Evolutionary conservation across 768 basidiomycete species (phyloP).

Genomic region (Tricholoma hemisulphureum): DNA sequence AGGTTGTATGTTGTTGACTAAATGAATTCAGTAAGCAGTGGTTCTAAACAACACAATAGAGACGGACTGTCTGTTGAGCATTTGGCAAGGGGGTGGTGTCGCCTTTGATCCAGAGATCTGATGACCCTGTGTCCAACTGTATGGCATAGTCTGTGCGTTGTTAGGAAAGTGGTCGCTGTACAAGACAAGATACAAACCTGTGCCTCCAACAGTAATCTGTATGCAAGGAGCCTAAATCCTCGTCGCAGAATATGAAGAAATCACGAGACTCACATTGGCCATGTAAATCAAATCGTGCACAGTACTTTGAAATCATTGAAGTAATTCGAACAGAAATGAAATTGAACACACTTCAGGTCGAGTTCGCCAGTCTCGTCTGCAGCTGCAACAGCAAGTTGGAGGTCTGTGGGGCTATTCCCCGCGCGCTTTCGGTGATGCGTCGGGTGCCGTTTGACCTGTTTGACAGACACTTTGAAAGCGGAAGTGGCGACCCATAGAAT

Average conservation of each 20-base stretch:
- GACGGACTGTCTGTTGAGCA: slow-evolving; percentile 46
- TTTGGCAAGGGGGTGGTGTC: slow-evolving; percentile 47
- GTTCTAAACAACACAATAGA: not conserved
- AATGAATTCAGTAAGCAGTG: slow-evolving; percentile 1
- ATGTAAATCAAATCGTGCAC: slow-evolving; percentile 78
- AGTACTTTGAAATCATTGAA: slow-evolving; percentile 43
- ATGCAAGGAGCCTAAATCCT: slow-evolving; percentile 4
- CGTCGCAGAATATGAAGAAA: slow-evolving; percentile 5
- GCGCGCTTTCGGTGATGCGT: slow-evolving; percentile 37
- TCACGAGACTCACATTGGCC: slow-evolving; percentile 54
- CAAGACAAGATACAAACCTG: slow-evolving; percentile 34
- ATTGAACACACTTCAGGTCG: slow-evolving; percentile 42
- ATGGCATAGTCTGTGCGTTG: slow-evolving; percentile 56
- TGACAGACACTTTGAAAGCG: slow-evolving; percentile 48
- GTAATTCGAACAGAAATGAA: not conserved
- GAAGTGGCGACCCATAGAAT: slow-evolving; percentile 39
- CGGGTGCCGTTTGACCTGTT: slow-evolving; percentile 38
- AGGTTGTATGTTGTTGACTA: slow-evolving; percentile 56
- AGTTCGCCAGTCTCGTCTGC: slow-evolving; percentile 34
- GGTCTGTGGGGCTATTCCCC: slow-evolving; percentile 23
- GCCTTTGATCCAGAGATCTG: slow-evolving; percentile 73
- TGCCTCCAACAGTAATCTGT: slow-evolving; percentile 67
- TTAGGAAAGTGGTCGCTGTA: slow-evolving; percentile 6
- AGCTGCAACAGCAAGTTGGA: slow-evolving; percentile 36
- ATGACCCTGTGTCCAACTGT: slow-evolving; percentile 85